Conservation (phyloP, 306 rosid species). For the Ziziphus jujuba region DNA sequence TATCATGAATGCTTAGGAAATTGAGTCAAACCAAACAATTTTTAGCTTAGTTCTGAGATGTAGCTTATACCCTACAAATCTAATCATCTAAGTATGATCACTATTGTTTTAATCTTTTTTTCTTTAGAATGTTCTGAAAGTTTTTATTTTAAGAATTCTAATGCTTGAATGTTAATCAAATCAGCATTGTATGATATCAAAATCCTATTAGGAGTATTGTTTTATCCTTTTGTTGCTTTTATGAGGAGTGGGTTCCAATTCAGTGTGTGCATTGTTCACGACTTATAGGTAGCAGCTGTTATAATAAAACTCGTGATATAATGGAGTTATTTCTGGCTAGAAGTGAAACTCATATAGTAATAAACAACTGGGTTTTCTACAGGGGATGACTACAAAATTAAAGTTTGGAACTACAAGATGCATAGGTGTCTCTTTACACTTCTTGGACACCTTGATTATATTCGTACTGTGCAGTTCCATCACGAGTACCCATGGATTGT, state of each 20-base stretch:
- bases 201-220: neutral
- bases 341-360: neutral
- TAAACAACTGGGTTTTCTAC: constrained; percentile 22
- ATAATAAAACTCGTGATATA: too few species aligned
- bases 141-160: neutral
- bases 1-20: too few species aligned
- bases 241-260: neutral
- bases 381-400: constrained; percentile 99
- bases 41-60: too few species aligned
- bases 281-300: neutral
- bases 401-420: constrained; percentile 98
- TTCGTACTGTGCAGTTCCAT: constrained; percentile 96
- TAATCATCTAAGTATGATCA: neutral
- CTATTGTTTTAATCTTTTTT: neutral
- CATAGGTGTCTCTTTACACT: constrained; percentile 94
- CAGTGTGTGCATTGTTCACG: neutral
- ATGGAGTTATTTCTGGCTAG: neutral
- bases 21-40: too few species aligned
- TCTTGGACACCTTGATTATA: constrained; percentile 95
- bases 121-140: neutral
- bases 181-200: neutral
- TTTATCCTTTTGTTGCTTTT: neutral
- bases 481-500: constrained; percentile 96
- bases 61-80: neutral
- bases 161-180: neutral